Conservation (phyloP, 2,329 filamentous ascomycete genomes). For the Botryotinia convoluta region DNA sequence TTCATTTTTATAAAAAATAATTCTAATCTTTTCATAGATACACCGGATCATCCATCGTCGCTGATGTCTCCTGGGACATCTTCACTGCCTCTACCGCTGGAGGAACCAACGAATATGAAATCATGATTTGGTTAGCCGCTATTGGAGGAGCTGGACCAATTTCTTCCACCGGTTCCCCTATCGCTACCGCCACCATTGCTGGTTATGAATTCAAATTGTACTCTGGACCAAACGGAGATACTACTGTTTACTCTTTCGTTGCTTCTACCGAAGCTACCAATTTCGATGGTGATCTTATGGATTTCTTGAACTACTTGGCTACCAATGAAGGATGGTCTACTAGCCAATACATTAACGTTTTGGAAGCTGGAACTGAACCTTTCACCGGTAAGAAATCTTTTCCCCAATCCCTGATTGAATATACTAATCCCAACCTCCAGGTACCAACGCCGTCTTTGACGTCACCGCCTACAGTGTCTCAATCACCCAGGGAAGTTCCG, state of each 20-base stretch:
- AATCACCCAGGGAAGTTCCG: background rate
- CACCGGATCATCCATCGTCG: constrained; percentile 48
- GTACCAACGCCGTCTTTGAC: constrained; percentile 7
- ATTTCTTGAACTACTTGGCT: constrained; percentile 57
- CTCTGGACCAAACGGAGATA: constrained; percentile 55
- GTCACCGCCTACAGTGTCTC: constrained; percentile 16
- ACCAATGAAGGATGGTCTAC: constrained; percentile 46
- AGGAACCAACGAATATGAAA: constrained; percentile 53
- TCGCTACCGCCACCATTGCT: constrained; percentile 53
- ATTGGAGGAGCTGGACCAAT: constrained; percentile 58
- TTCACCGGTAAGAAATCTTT: constrained; percentile 43
- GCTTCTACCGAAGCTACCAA: constrained; percentile 45
- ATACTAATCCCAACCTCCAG: background rate
- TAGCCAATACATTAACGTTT: constrained; percentile 52
- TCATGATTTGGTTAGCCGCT: constrained; percentile 64
- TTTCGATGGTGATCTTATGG: constrained; percentile 56
- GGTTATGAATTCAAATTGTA: constrained; percentile 58
- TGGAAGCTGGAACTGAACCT: constrained; percentile 56
- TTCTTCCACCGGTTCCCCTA: constrained; percentile 48
- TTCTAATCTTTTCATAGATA: constrained; percentile 40
- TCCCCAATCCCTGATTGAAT: too few species aligned
- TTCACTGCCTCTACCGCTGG: constrained; percentile 53
- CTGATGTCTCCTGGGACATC: constrained; percentile 61
- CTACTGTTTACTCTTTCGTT: constrained; percentile 61
- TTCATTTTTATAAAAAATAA: background rate